A percentile compares a stretch with the other conserved stretches of the same genome.
phyloP scores from a whole-genome alignment of 2,329 filamentous ascomycete genomes.

The Colletotrichum viniferum region DNA sequence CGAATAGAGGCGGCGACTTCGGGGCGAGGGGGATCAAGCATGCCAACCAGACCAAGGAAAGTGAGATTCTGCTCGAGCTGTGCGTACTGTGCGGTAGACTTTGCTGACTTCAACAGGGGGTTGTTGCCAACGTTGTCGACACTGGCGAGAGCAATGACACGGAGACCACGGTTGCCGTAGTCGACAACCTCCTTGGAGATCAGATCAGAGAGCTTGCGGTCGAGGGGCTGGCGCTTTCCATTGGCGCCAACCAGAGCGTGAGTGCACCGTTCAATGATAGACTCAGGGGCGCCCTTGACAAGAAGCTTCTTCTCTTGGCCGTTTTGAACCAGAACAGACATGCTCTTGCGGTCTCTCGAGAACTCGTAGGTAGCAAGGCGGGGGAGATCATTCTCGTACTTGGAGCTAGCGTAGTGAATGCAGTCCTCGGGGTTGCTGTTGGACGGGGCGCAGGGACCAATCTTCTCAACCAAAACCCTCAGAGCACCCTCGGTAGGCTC shows the following conservation, averaged over 20 bases:
- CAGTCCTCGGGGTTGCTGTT: conserved; percentile 62
- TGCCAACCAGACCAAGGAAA: conserved; percentile 88
- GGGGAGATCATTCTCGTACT: conserved; percentile 78
- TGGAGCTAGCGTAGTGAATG: conserved; percentile 81
- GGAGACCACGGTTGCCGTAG: conserved; percentile 90
- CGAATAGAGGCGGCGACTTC: conserved; percentile 87
- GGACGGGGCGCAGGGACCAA: conserved; percentile 76
- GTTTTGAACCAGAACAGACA: conserved; percentile 89
- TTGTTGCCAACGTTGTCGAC: conserved; percentile 76
- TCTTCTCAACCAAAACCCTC: conserved; percentile 89
- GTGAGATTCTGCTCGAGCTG: conserved; percentile 94
- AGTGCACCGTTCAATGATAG: conserved; percentile 90
- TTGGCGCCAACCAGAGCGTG: conserved; percentile 78
- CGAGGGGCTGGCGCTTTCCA: conserved; percentile 78
- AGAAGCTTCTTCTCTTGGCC: conserved; percentile 78
- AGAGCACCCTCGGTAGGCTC: conserved; percentile 96
- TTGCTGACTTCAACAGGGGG: conserved; percentile 74
- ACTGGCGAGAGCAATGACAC: conserved; percentile 91
- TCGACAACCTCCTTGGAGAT: conserved; percentile 82
- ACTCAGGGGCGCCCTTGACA: conserved; percentile 96
- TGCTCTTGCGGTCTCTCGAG: conserved; percentile 97
- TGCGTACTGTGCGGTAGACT: conserved; percentile 82
- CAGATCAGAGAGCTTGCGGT: conserved; percentile 69
- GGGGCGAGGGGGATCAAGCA: conserved; percentile 94
- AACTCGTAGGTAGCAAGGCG: conserved; percentile 93